Conservation (phyloP, 2,329 filamentous ascomycete genomes). For the Pseudogymnoascus sp. region DNA sequence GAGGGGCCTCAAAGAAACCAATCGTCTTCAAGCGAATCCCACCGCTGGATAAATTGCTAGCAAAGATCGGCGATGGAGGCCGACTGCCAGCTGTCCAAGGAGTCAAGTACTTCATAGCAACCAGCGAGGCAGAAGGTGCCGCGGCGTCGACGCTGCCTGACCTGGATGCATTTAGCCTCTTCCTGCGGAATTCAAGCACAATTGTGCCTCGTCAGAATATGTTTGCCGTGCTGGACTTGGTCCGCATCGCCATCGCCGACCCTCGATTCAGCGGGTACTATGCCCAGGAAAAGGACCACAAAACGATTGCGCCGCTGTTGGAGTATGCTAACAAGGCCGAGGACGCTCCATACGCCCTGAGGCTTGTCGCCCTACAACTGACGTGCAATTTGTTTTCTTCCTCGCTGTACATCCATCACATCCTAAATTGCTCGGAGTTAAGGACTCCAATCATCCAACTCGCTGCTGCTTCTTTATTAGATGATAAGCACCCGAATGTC, state of each 20-base stretch:
- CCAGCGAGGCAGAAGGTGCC: slow-evolving; percentile 47
- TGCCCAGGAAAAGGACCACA: slow-evolving; percentile 62
- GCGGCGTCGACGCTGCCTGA: slow-evolving; percentile 64
- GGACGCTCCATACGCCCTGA: slow-evolving; percentile 67
- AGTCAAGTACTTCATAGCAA: slow-evolving; percentile 63
- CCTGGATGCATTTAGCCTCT: slow-evolving; percentile 53
- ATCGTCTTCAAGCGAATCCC: slow-evolving; percentile 68
- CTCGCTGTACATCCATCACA: slow-evolving; percentile 57
- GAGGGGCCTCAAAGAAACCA: slow-evolving; percentile 53
- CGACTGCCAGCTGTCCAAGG: slow-evolving; percentile 51
- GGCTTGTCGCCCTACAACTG: slow-evolving; percentile 75
- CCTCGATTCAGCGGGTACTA: slow-evolving; percentile 72
- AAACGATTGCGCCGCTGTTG: slow-evolving; percentile 55
- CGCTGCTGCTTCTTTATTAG: slow-evolving; percentile 69
- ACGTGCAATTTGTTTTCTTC: slow-evolving; percentile 78
- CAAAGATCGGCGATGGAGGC: slow-evolving; percentile 63
- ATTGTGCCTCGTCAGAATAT: slow-evolving; percentile 54
- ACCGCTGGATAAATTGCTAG: slow-evolving; percentile 70
- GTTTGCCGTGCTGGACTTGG: slow-evolving; percentile 79
- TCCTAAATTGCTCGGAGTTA: slow-evolving; percentile 45
- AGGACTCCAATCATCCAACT: slow-evolving; percentile 56
- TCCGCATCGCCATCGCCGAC: slow-evolving; percentile 70
- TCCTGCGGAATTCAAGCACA: slow-evolving; percentile 47
- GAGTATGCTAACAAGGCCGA: slow-evolving; percentile 47
- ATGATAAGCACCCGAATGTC: slow-evolving; percentile 63